A percentile compares a stretch with the other conserved stretches of the same genome.
Conservation (phyloP, 2,329 filamentous ascomycete genomes). For the Tolypocladium sp. region DNA sequence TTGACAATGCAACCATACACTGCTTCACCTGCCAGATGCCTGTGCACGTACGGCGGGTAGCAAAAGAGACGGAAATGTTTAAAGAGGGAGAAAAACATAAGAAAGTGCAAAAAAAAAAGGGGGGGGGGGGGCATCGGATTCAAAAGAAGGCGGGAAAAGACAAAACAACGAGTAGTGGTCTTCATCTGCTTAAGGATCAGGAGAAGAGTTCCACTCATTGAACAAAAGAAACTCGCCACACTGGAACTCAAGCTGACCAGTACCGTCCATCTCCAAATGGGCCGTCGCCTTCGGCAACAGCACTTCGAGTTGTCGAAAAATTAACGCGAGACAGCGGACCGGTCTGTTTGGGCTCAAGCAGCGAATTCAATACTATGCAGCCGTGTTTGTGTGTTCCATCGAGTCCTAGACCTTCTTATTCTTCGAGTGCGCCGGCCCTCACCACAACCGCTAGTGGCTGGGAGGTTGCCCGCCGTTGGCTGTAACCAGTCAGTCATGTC, state of each 20-base stretch:
- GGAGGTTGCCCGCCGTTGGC: conserved; percentile 7
- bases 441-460: not conserved
- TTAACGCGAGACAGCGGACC: not conserved
- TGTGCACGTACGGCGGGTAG: not conserved
- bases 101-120: not conserved
- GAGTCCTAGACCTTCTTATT: too few relatives aligned
- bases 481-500: not conserved
- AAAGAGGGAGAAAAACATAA: not conserved
- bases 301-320: not conserved
- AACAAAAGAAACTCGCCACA: not conserved
- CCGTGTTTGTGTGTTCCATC: not conserved
- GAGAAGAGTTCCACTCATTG: not conserved
- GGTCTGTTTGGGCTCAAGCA: not conserved
- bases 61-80: not conserved
- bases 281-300: not conserved
- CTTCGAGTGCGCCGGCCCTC: not conserved
- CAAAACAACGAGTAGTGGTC: not conserved
- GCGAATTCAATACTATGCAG: not conserved
- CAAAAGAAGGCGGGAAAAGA: not conserved
- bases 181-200: not conserved
- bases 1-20: not conserved
- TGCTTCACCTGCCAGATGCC: not conserved
- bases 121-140: too few relatives aligned
- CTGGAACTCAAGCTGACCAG: not conserved
- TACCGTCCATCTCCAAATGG: not conserved